Evolutionary conservation across 2,329 filamentous ascomycete species (phyloP), one percentile per base, ranked within the genome.

Genomic region (Venturia oleaginea): DNA sequence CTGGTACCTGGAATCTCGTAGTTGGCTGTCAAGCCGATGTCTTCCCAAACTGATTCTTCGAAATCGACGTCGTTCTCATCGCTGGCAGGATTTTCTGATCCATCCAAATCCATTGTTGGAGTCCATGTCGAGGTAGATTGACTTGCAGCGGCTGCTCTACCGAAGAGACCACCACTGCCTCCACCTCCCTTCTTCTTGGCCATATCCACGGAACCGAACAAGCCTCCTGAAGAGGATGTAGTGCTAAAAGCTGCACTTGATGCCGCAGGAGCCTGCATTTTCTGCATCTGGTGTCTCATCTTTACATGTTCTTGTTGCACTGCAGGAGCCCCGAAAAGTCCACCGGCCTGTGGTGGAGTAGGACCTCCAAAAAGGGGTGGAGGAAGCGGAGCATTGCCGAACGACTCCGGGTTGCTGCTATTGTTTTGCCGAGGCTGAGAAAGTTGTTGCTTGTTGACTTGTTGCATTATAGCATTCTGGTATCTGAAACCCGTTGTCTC

Each of bases 1-100:
- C 85, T 86, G 38, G 77, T 69, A 0, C 81, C 82, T 0, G 84
- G 83, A 0, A 87, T 77, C 64, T 86, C 84, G 71, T 87, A 87
- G 1, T 81, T 84, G 0, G 82, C 81, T 0, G 84, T 86, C 63
- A 87, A 75, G 5, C 84, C 85, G 0, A 79, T 81, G 68, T 87
- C 84, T 66, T 85, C 83, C 67, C 84, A 79, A 5, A 78, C 72
- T 0, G 83, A 83, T 65, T 86, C 81, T 67, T 82, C 75, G 69
- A 82, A 82, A 17, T 72, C 74, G 54, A 74, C 65, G 3, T 40
- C 63, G 37, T 34, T 24, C 65, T 70, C 64, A 43, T 70, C 54
- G 7, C 81, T 72, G 59, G 46, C 3, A 68, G 59, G 1, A 64
- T 61, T 27, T 67, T 51, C 7, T 65, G 68, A 6, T 65, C 64